Base-by-base conservation (phyloP, 2,329 filamentous ascomycete species). In the Claviceps maximensis region DNA sequence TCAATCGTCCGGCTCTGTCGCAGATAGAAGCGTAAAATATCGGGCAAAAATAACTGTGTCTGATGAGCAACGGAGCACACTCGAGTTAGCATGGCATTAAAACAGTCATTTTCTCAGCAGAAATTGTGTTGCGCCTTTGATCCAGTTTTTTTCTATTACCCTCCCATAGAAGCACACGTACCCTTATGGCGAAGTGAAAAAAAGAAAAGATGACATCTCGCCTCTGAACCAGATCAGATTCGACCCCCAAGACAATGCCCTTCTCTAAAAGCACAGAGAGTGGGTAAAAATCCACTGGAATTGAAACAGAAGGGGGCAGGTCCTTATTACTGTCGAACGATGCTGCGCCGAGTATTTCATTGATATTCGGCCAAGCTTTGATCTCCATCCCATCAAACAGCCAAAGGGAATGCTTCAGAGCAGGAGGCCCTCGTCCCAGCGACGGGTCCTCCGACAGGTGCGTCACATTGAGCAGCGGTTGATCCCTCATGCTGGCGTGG, bases 251-350 rank as follows among this genome's bases (percentile, higher is more conserved):
- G 2, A 96, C 75, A 54, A 97, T 88, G 1, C 88, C 91, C 66
- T 96, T 96, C 54, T 83, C 84, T n/a, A 95, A 72, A 4, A 96
- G 72, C 2, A 91, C 80, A 1, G 90, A 95, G 15, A 97, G 72
- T 0, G 93, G 93, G 62, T 97, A 97, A 67, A 97, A 98, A 67
- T 98, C 93, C n/a, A 95, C 75, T 0, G 86, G 79, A 53, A 97
- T 81, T 25, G 84, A 80, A 12, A 95, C 83, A 2, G 87, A 80
- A 9, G 79, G 75, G 2, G 87, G 85, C 3, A 94, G 68, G 51
- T 94, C 87, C 56, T 82, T 79, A 13, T 77, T 75, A 25, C 79
- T 69, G 56, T 87, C 84, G 40, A 75, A 72, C 8, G 83, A 80
- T 25, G 83, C 81, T 21, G 85, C 84, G 38, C 83, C 78, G 42